These are phyloP conservation scores for Candida maesae DNA, from an alignment of 805 yeast species.

Conservation along the genomic window DNA sequence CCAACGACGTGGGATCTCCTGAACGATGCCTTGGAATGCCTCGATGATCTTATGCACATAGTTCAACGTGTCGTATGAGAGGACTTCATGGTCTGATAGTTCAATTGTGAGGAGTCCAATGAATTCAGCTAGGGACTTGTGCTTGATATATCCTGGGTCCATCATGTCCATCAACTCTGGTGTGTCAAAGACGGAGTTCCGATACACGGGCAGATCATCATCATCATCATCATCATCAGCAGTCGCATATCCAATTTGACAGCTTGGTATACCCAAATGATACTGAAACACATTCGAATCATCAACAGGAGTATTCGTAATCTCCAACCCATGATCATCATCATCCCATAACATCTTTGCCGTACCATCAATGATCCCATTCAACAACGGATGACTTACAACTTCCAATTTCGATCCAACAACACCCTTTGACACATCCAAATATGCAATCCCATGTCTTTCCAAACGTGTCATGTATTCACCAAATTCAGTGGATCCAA, in stretches of 20 bases:
- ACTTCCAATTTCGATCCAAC: slow-evolving; percentile 47
- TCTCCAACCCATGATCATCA: slow-evolving; percentile 36
- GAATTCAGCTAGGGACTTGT: slow-evolving; percentile 55
- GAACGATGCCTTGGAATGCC: slow-evolving; percentile 31
- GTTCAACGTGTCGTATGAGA: slow-evolving; percentile 42
- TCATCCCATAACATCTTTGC: slow-evolving; percentile 24
- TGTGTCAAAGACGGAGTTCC: slow-evolving; percentile 58
- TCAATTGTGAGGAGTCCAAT: slow-evolving; percentile 52
- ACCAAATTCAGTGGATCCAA: slow-evolving; percentile 79
- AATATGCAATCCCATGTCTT: slow-evolving; percentile 52
- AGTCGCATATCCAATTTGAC: slow-evolving; percentile 46
- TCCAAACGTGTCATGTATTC: slow-evolving; percentile 48
- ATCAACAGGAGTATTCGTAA: slow-evolving; percentile 22
- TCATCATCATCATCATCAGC: too few species aligned
- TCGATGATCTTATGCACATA: slow-evolving; percentile 43
- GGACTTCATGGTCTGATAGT: slow-evolving; percentile 54
- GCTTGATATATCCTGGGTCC: slow-evolving; percentile 51
- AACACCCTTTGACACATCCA: slow-evolving; percentile 35
- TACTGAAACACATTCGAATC: slow-evolving; percentile 47
- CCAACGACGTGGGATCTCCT: slow-evolving; percentile 32
- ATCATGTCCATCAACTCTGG: slow-evolving; percentile 49
- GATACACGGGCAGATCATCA: too few species aligned
- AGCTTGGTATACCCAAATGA: slow-evolving; percentile 64
- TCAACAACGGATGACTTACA: slow-evolving; percentile 55
- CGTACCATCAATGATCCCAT: slow-evolving; percentile 27